Evolutionary conservation across 2,329 filamentous ascomycete genomes (phyloP), one percentile per base, ranked within the genome.

Genomic region (Tolypocladium ophioglossoides): DNA sequence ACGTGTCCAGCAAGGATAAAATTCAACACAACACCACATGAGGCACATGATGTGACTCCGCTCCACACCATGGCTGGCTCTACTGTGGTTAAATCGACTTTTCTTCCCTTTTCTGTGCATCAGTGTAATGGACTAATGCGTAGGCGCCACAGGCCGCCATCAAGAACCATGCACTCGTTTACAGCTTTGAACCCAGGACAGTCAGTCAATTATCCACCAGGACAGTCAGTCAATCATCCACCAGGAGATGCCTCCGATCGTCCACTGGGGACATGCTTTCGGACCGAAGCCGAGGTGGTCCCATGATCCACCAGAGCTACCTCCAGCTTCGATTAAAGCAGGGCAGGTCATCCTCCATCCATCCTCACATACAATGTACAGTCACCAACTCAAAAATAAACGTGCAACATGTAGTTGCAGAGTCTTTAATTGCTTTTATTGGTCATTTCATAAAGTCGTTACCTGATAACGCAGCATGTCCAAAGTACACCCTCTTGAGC

Each of bases 381-480:
- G 14, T 30, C 48, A 27, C 41, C 22, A 12, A 10, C 5, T n/a
- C 34, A 18, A n/a, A 27, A 16, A 5, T 1, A 10, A n/a, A n/a
- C 3, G 27, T 27, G 20, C 16, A 24, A n/a, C 22, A 27, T 5
- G 20, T 11, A 4, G 24, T 18, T n/a, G 16, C 9, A 30, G 44
- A 37, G 49, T 52, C 53, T 55, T 52, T 24, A 64, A 62, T 59
- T 63, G 62, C 64, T 71, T 71, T 71, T 70, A 67, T 70, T 70
- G 64, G 66, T 68, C 67, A 56, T 62, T 64, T 70, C 68, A 64
- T 71, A 67, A 57, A 70, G 54, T 71, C 69, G 68, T 71, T 66
- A 71, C 65, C 66, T 68, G 68, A 59, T 63, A 66, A 67, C 65
- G 61, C 63, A 67, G 64, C 64, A 63, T 62, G 61, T 66, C 64